These are phyloP conservation scores for Daldinia eschscholtzii DNA, from an alignment of 2,329 filamentous ascomycete species.

Conservation along the genomic window DNA sequence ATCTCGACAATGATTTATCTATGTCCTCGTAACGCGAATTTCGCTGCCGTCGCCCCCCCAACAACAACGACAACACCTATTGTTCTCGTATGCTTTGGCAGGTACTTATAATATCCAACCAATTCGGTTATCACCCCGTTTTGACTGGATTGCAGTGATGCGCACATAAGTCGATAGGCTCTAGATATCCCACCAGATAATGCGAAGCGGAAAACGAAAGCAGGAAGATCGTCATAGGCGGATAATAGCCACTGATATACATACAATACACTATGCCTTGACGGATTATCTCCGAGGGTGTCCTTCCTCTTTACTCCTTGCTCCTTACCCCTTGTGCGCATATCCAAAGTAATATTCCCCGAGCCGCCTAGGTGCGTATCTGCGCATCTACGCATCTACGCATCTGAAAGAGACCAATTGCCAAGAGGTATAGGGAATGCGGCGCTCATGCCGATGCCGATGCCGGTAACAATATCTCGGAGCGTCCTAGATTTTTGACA, in stretches of 20 bases:
- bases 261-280: neutral
- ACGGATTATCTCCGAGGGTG: slow-evolving; percentile 7
- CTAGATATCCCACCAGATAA: slow-evolving; percentile 28
- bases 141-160: slow-evolving; percentile 14
- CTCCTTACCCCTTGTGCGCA: slow-evolving; percentile 4
- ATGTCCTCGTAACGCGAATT: slow-evolving; percentile 10
- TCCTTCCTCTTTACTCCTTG: neutral
- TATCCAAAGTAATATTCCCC: slow-evolving; percentile 10
- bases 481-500: slow-evolving; percentile 6
- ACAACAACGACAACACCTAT: neutral
- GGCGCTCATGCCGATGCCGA: slow-evolving; percentile 44
- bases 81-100: neutral
- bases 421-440: slow-evolving; percentile 20
- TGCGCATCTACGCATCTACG: slow-evolving; percentile 3
- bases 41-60: slow-evolving; percentile 3
- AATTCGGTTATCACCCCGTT: slow-evolving; percentile 24
- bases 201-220: slow-evolving; percentile 19
- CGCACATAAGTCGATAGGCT: slow-evolving; percentile 32
- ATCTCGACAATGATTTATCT: neutral
- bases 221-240: slow-evolving; percentile 25
- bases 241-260: slow-evolving; percentile 20
- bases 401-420: slow-evolving; percentile 11
- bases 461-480: slow-evolving; percentile 35
- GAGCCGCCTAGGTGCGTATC: neutral
- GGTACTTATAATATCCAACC: slow-evolving; percentile 11